Base-by-base conservation (phyloP, 805 yeast species). In the Nakazawaea anatomiae region DNA sequence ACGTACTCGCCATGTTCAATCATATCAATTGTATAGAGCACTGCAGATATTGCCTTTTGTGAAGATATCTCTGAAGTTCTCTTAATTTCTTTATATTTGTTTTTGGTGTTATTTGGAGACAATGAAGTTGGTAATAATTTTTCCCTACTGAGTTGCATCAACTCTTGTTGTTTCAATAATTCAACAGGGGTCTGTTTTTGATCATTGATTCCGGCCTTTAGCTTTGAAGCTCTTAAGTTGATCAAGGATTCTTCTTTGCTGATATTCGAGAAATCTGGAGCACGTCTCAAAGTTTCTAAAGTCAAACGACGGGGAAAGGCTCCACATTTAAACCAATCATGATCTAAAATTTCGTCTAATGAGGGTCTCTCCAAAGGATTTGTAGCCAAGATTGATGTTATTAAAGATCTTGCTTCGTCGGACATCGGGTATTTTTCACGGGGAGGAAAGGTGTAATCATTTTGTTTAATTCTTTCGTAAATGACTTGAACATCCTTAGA, bases 401-500 rank as follows among this genome's bases (percentile, higher is more conserved):
- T 88, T 53, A 95, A 75, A 18, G 73, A 71, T 61, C 78, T 80
- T 1, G 97, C 97, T 48, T 84, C 89, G 5, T 73, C 67, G 5
- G 95, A 82, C 40, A 87, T 79, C 31, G 67, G 65, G 7, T 64
- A 58, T 58, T 80, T 80, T 56, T 76, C 75, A 52, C 82, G 85
- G 18, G 71, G 73, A 18, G 98, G 99, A 67, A 91, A 92, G 39
- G 70, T 68, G 64, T 82, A 89, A 54, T 89, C 96, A 52, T 85
- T 84, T 52, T 77, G 75, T 67, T 90, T 89, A 65, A 94, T 94
- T 70, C 96, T 80, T 62, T 89, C 95, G 69, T 94, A 94, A 57
- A 94, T 94, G 51, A 85, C 81, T 60, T 89, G 85, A 44, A 94
- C 97, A 65, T 91, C 97, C 63, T 89, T 89, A 38, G 96, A 89